These are phyloP conservation scores for Podaxis rugospora DNA, from an alignment of 768 basidiomycete genomes.

Conservation along the genomic window DNA sequence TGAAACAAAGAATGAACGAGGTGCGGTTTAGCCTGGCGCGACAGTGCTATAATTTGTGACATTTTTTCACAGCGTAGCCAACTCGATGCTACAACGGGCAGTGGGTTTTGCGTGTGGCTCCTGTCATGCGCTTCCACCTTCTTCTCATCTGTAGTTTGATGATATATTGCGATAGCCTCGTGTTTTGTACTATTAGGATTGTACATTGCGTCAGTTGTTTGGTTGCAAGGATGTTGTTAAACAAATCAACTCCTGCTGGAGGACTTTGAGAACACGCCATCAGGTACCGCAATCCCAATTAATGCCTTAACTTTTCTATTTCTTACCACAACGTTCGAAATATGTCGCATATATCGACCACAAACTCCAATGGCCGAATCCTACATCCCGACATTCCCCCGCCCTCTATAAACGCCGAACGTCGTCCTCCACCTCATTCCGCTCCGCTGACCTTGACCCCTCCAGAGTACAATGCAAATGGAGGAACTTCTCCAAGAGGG, in stretches of 20 bases:
- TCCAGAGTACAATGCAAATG: not conserved
- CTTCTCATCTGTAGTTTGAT: not conserved
- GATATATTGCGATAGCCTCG: not conserved
- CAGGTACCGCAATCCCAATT: not conserved
- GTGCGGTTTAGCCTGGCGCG: no score
- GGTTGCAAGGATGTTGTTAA: not conserved
- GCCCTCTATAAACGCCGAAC: not conserved
- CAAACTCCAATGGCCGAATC: not conserved
- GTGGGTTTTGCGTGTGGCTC: not conserved
- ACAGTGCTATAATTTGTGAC: no score
- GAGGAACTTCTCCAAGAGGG: not conserved
- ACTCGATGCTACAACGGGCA: not conserved
- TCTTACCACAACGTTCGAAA: not conserved
- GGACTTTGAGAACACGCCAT: not conserved
- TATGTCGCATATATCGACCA: constrained; percentile 2
- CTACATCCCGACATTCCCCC: not conserved
- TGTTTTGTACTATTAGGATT: no score
- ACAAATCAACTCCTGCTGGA: not conserved
- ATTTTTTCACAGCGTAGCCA: no score
- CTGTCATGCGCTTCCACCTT: not conserved
- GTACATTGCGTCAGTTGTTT: not conserved
- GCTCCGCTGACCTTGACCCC: not conserved
- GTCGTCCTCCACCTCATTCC: not conserved
- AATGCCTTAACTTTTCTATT: not conserved
- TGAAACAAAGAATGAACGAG: not conserved